These are phyloP conservation scores for Cladophialophora psammophila DNA, from an alignment of 2,329 filamentous ascomycete species.

Conservation along the genomic window DNA sequence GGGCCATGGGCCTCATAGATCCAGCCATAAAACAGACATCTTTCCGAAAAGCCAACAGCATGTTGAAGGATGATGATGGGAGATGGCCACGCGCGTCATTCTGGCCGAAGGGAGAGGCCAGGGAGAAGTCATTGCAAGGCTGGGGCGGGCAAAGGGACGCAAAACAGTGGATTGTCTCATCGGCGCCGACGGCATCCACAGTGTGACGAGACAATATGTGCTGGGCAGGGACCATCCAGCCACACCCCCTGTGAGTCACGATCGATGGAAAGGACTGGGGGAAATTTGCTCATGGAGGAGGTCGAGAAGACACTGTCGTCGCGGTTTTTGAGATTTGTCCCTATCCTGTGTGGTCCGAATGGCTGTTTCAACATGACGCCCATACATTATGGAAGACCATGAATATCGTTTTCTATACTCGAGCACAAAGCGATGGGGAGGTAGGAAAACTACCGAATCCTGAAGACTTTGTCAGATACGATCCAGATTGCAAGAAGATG, in stretches of 20 bases:
- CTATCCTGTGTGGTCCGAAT: conserved; percentile 9
- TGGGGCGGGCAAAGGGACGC: conserved; percentile 18
- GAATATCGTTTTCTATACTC: not conserved
- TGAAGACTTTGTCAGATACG: conserved; percentile 1
- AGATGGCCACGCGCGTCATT: conserved; percentile 16
- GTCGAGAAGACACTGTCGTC: conserved; percentile 11
- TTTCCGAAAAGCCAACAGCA: conserved; percentile 21
- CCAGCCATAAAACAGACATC: conserved; percentile 11
- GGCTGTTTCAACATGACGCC: conserved; percentile 11
- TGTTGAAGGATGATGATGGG: conserved; percentile 11
- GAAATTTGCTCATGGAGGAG: conserved; percentile 8
- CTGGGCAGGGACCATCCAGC: conserved; percentile 37
- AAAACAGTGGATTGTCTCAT: conserved; percentile 44
- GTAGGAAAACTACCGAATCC: conserved; percentile 1
- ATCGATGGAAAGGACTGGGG: not conserved
- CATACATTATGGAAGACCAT: conserved; percentile 10
- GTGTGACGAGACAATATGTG: conserved; percentile 43
- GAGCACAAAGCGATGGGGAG: not conserved
- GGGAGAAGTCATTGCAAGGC: conserved; percentile 11
- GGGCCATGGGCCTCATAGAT: conserved; percentile 16
- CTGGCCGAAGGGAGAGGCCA: conserved; percentile 8
- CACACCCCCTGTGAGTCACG: conserved; percentile 11
- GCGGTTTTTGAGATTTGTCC: conserved; percentile 8
- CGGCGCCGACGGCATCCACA: conserved; percentile 49
- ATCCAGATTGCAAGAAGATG: conserved; percentile 15